phyloP scores from a whole-genome alignment of 2,329 filamentous ascomycete species.

The Colletotrichum endophyticum region DNA sequence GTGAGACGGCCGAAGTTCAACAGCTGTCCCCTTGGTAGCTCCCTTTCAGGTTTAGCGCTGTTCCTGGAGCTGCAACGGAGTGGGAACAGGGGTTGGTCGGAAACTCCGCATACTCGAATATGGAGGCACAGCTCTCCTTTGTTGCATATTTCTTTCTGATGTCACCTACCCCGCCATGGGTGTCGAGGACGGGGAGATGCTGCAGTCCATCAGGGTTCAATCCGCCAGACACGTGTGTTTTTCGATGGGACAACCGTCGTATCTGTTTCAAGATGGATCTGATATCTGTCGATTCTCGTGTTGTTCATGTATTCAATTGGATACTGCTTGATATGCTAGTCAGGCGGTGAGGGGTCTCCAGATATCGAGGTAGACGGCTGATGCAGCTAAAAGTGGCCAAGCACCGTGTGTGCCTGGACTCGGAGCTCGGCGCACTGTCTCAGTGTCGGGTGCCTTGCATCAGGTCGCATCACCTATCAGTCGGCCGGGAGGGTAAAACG shows the following conservation, averaged over 20 bases:
- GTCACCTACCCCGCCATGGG: conserved; percentile 4
- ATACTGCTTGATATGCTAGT: neutral
- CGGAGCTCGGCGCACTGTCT: neutral
- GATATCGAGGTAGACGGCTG: neutral
- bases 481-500: neutral
- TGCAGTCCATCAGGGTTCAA: neutral
- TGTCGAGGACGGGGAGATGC: neutral
- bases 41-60: conserved; percentile 19
- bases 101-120: neutral
- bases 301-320: neutral
- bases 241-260: neutral
- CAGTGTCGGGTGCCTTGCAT: neutral
- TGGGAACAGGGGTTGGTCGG: neutral
- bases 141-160: neutral
- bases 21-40: conserved; percentile 31
- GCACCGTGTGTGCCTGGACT: neutral
- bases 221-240: neutral
- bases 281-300: neutral
- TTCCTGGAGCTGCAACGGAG: neutral
- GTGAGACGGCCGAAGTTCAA: conserved; percentile 18
- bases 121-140: neutral
- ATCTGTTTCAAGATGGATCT: neutral
- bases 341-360: neutral
- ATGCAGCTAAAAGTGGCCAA: neutral
- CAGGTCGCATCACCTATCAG: neutral